Percentiles rank a stretch among this genome's conserved stretches.
phyloP scores from a whole-genome alignment of 495 filamentous ascomycete genomes.

The Eremomyces bilateralis region DNA sequence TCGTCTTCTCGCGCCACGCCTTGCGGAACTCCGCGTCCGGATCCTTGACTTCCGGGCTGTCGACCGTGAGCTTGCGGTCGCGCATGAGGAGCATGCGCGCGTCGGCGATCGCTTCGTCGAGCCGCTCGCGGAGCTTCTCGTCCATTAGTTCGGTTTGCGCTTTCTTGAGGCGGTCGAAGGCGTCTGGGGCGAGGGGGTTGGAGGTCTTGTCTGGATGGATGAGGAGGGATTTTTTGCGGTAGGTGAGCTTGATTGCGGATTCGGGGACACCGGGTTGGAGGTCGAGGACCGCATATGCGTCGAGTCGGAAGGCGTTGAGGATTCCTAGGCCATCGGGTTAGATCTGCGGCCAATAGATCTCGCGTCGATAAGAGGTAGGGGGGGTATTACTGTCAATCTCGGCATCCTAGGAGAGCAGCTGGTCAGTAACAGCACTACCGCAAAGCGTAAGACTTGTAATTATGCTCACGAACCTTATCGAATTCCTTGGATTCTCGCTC shows the following conservation, averaged over 20 bases:
- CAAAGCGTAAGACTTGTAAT: slow-evolving; percentile 3
- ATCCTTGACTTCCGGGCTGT: slow-evolving; percentile 69
- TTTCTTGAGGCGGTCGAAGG: slow-evolving; percentile 92
- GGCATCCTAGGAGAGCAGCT: slow-evolving; percentile 39
- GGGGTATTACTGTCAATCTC: slow-evolving; percentile 53
- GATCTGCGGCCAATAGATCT: too few relatives aligned
- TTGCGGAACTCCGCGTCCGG: slow-evolving; percentile 57
- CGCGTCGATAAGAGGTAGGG: slow-evolving; percentile 1
- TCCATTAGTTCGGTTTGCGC: slow-evolving; percentile 81
- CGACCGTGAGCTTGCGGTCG: slow-evolving; percentile 76
- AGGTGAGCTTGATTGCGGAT: slow-evolving; percentile 82
- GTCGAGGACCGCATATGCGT: slow-evolving; percentile 90
- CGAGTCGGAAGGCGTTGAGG: slow-evolving; percentile 66
- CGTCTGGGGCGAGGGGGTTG: slow-evolving; percentile 78
- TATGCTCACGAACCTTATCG: slow-evolving; percentile 38
- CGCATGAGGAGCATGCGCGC: slow-evolving; percentile 86
- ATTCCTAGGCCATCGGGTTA: slow-evolving; percentile 25
- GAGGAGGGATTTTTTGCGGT: slow-evolving; percentile 88
- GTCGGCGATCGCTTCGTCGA: slow-evolving; percentile 91
- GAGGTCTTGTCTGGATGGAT: slow-evolving; percentile 97
- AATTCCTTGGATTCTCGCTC: slow-evolving; percentile 80
- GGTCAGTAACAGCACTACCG: neutral
- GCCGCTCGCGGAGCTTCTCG: slow-evolving; percentile 63
- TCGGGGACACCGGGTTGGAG: slow-evolving; percentile 89
- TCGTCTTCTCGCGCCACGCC: slow-evolving; percentile 83